These are phyloP conservation scores for Fonsecaea erecta DNA, from an alignment of 2,329 filamentous ascomycete species.

Conservation along the genomic window DNA sequence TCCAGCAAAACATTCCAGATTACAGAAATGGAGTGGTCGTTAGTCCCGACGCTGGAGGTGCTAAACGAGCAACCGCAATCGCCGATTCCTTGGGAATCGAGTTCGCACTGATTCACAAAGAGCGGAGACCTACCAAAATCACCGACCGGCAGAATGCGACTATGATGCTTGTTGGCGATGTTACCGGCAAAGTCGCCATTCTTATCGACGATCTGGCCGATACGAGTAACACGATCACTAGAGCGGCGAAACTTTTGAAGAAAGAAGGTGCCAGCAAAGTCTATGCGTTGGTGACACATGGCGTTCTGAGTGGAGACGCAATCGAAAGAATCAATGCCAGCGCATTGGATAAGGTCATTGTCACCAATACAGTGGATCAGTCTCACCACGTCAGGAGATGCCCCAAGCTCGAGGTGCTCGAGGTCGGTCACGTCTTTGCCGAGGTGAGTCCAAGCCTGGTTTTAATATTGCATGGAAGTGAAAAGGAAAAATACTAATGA, in stretches of 20 bases:
- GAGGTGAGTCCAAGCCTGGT: conserved; percentile 62
- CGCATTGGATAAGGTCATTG: conserved; percentile 87
- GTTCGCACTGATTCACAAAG: conserved; percentile 98
- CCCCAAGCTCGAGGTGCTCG: conserved; percentile 87
- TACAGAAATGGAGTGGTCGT: conserved; percentile 89
- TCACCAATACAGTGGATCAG: conserved; percentile 95
- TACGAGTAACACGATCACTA: conserved; percentile 95
- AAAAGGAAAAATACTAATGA: not conserved
- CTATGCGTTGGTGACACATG: conserved; percentile 91
- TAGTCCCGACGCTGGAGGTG: conserved; percentile 93
- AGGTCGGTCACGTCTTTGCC: conserved; percentile 85
- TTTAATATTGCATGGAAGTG: not conserved
- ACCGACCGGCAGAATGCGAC: conserved; percentile 78
- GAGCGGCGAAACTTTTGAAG: conserved; percentile 94
- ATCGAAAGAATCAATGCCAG: conserved; percentile 93
- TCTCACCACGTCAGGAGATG: conserved; percentile 76
- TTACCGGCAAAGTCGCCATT: conserved; percentile 79
- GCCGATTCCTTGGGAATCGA: conserved; percentile 91
- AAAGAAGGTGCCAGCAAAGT: conserved; percentile 87
- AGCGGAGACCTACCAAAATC: conserved; percentile 86
- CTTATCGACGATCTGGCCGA: conserved; percentile 93
- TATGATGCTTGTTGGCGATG: conserved; percentile 93
- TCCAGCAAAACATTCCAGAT: conserved; percentile 80
- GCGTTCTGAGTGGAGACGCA: conserved; percentile 91
- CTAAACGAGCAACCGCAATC: conserved; percentile 93